Conservation (phyloP, 2,329 filamentous ascomycete genomes). For the Chaetomium sp. region DNA sequence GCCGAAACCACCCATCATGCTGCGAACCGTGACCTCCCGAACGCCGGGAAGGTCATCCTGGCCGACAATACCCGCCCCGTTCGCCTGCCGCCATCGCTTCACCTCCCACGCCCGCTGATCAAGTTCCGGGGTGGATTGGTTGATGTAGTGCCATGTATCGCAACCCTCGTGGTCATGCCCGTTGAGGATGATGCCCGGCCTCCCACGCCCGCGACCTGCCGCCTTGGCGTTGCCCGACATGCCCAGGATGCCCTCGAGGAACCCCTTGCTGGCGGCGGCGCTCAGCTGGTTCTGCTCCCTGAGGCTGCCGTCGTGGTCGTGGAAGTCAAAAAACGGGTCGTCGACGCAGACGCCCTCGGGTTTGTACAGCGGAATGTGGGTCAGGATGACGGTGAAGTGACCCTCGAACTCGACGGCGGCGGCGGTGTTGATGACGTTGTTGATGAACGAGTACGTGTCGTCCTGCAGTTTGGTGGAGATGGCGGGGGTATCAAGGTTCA, state of each 20-base stretch:
- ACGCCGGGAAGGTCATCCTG: conserved; percentile 61
- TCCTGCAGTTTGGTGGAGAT: conserved; percentile 67
- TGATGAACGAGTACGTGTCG: conserved; percentile 76
- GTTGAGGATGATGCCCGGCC: conserved; percentile 79
- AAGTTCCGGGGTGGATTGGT: conserved; percentile 54
- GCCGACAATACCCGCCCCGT: conserved; percentile 45
- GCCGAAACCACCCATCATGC: conserved; percentile 98
- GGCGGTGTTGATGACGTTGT: conserved; percentile 65
- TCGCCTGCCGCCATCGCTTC: conserved; percentile 51
- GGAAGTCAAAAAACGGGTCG: conserved; percentile 79
- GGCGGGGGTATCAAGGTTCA: conserved; percentile 89
- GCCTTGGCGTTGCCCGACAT: conserved; percentile 65
- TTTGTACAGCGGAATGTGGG: conserved; percentile 91
- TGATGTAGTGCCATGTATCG: conserved; percentile 81
- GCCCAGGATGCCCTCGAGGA: conserved; percentile 84
- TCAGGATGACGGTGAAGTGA: conserved; percentile 81
- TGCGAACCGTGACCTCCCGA: conserved; percentile 88
- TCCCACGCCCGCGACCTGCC: conserved; percentile 63
- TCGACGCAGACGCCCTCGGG: conserved; percentile 80
- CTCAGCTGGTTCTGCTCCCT: conserved; percentile 92
- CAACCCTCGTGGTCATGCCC: conserved; percentile 96
- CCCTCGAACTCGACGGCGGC: conserved; percentile 62
- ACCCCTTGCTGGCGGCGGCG: conserved; percentile 67
- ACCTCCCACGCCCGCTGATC: conserved; percentile 50
- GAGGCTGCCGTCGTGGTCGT: conserved; percentile 67